phyloP scores from a whole-genome alignment of 805 yeast species.

The Yarrowia bubula region DNA sequence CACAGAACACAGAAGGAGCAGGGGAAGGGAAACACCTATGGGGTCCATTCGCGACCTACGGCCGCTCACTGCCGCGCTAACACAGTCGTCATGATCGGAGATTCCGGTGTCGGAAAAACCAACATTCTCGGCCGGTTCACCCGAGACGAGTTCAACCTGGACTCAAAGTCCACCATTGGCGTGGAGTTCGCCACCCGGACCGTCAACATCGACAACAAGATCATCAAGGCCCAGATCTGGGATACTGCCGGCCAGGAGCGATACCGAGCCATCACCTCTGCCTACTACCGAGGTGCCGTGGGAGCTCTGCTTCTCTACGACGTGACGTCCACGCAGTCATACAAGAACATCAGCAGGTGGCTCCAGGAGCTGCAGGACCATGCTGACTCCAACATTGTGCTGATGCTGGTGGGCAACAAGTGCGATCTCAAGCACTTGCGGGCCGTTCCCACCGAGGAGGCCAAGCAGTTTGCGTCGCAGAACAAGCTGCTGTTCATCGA shows the following conservation, averaged over 20 bases:
- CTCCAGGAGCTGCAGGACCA: constrained; percentile 92
- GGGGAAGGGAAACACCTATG: too few relatives aligned
- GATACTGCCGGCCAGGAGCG: constrained; percentile 99
- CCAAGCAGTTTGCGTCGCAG: constrained; percentile 60
- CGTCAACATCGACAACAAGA: constrained; percentile 90
- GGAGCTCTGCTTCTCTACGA: constrained; percentile 96
- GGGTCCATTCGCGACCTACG: too few relatives aligned
- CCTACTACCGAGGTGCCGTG: constrained; percentile 96
- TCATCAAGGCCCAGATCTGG: constrained; percentile 97
- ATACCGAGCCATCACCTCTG: constrained; percentile 95
- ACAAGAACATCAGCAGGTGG: constrained; percentile 87
- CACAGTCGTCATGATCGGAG: constrained; percentile 87
- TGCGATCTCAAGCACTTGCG: constrained; percentile 89
- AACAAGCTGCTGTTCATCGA: constrained; percentile 28
- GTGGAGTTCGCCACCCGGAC: constrained; percentile 98
- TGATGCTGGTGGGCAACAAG: constrained; percentile 95
- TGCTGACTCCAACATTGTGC: constrained; percentile 94
- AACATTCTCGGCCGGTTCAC: constrained; percentile 91
- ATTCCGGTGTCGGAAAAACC: constrained; percentile 96
- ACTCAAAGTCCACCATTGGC: constrained; percentile 92
- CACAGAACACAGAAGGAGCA: background rate
- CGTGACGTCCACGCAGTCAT: constrained; percentile 89
- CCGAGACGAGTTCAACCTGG: constrained; percentile 91
- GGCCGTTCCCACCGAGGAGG: constrained; percentile 96
- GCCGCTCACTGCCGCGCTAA: background rate